Percentiles rank a stretch among this genome's conserved stretches.
Evolutionary conservation across 2,329 filamentous ascomycete species (phyloP).

Genomic region (Cytospora chrysosperma): DNA sequence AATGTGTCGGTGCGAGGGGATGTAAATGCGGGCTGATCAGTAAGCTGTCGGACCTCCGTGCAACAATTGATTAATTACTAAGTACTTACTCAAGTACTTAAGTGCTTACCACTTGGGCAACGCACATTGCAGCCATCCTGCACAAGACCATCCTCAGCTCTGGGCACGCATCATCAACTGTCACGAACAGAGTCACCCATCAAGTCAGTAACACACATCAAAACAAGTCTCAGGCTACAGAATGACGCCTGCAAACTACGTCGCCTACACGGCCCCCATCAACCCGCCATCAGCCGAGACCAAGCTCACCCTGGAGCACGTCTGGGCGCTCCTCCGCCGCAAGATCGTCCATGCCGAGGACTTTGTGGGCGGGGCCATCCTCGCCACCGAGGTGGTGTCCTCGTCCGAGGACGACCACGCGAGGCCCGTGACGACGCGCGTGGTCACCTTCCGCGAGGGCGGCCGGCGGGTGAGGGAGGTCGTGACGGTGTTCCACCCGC

Average conservation of each 20-base stretch:
- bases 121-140: too few relatives aligned
- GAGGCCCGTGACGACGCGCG: slow-evolving; percentile 30
- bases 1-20: too few relatives aligned
- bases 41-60: too few relatives aligned
- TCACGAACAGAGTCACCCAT: background rate
- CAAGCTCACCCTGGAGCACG: slow-evolving; percentile 9
- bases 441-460: slow-evolving; percentile 32
- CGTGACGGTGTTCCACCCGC: slow-evolving; percentile 29
- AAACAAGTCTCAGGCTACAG: background rate
- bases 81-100: too few relatives aligned
- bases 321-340: slow-evolving; percentile 26
- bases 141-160: too few relatives aligned
- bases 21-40: too few relatives aligned
- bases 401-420: slow-evolving; percentile 29
- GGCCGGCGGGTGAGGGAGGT: slow-evolving; percentile 30
- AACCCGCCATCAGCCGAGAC: slow-evolving; percentile 10
- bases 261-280: slow-evolving; percentile 19
- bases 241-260: slow-evolving; percentile 18
- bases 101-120: too few relatives aligned
- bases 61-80: too few relatives aligned
- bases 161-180: too few relatives aligned
- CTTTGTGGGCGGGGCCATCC: slow-evolving; percentile 33
- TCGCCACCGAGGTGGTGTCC: slow-evolving; percentile 31
- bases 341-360: slow-evolving; percentile 33
- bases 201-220: background rate